These are phyloP conservation scores for Diplodia scrobiculata DNA, from an alignment of 2,329 filamentous ascomycete genomes.

Conservation along the genomic window DNA sequence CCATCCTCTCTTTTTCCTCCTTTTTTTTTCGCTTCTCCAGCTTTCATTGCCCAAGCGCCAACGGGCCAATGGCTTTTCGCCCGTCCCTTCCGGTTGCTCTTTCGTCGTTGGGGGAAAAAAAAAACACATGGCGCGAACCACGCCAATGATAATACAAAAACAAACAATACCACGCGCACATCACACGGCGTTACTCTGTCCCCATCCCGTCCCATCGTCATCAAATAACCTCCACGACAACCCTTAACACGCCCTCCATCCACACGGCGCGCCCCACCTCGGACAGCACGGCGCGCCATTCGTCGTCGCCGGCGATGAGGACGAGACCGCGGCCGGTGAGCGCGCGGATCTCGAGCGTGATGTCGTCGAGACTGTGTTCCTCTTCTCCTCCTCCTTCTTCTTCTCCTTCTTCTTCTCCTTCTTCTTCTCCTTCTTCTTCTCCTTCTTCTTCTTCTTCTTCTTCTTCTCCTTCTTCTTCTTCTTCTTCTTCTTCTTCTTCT, in stretches of 20 bases:
- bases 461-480: background rate
- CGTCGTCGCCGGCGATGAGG: slow-evolving; percentile 33
- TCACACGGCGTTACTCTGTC: too few species aligned
- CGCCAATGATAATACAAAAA: background rate
- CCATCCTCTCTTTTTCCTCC: background rate
- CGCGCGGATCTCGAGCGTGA: slow-evolving; percentile 35
- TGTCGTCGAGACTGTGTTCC: slow-evolving; percentile 13
- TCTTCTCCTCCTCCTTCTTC: background rate
- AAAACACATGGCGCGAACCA: background rate
- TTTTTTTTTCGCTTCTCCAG: background rate
- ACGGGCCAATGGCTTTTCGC: background rate
- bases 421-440: too few species aligned
- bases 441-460: too few species aligned
- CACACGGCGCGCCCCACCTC: slow-evolving; percentile 39
- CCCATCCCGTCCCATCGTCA: too few species aligned
- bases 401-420: too few species aligned
- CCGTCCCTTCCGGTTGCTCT: background rate
- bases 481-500: background rate
- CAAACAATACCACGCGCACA: background rate
- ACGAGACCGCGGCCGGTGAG: slow-evolving; percentile 36
- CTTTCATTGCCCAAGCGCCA: background rate
- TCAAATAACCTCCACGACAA: slow-evolving; percentile 37
- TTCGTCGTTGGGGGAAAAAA: background rate
- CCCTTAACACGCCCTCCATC: slow-evolving; percentile 38
- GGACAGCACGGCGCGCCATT: slow-evolving; percentile 37